Percentiles rank a stretch among this genome's conserved stretches.
phyloP scores from a whole-genome alignment of 2,329 filamentous ascomycete genomes.

The Clonostachys solani region DNA sequence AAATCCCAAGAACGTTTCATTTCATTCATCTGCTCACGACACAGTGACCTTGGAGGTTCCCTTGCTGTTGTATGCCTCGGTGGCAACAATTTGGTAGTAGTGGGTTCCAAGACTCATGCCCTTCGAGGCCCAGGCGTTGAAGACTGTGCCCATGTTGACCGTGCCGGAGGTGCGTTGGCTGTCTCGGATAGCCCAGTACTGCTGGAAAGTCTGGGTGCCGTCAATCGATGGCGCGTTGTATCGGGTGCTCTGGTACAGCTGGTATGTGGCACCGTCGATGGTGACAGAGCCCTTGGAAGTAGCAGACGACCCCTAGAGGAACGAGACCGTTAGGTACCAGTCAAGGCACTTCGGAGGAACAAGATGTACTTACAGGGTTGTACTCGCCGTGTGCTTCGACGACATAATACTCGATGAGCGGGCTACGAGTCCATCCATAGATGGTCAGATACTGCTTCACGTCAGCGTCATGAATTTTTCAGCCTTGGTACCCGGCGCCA shows the following conservation, averaged over 20 bases:
- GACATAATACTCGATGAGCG: slow-evolving; percentile 24
- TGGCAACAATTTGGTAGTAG: slow-evolving; percentile 45
- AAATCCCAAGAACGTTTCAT: no score
- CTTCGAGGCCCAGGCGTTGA: slow-evolving; percentile 39
- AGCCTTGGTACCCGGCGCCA: background rate
- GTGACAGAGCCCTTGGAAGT: slow-evolving; percentile 14
- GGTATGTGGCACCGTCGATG: slow-evolving; percentile 17
- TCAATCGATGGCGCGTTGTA: slow-evolving; percentile 32
- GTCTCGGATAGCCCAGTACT: slow-evolving; percentile 42
- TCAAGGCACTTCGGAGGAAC: background rate
- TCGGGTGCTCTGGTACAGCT: slow-evolving; percentile 19
- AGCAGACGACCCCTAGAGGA: slow-evolving; percentile 7
- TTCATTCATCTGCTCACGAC: slow-evolving; percentile 12
- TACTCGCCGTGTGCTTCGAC: slow-evolving; percentile 23
- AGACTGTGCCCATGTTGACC: slow-evolving; percentile 40
- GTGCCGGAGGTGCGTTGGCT: slow-evolving; percentile 40
- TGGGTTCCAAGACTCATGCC: slow-evolving; percentile 39
- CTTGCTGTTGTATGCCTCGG: slow-evolving; percentile 41
- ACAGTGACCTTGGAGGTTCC: slow-evolving; percentile 33
- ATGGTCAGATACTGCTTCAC: slow-evolving; percentile 18
- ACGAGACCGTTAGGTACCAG: background rate
- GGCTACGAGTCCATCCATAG: slow-evolving; percentile 26
- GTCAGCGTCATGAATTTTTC: background rate
- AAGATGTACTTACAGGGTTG: slow-evolving; percentile 9
- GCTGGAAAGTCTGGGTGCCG: slow-evolving; percentile 38